A percentile compares a stretch with the other conserved stretches of the same genome.
Evolutionary conservation across 75 land plant genomes (phyloP).

Genomic region (Pinus tabuliformis): DNA sequence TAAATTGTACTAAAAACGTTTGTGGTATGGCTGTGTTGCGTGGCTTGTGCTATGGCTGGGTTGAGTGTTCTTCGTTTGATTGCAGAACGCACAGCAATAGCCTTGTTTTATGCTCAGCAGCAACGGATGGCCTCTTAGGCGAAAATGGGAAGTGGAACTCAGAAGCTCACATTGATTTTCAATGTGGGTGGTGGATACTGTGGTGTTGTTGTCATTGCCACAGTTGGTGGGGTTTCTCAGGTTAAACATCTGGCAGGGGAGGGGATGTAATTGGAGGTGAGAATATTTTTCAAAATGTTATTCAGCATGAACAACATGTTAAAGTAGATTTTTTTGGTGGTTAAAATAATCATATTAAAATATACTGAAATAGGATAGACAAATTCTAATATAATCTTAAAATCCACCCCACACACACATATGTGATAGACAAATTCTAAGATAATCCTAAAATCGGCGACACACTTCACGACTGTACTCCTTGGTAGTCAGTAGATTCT

Average conservation of each 20-base stretch:
- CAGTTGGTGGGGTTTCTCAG: constrained; percentile 74
- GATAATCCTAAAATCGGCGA: too few species aligned
- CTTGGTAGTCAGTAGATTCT: too few species aligned
- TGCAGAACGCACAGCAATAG: constrained; percentile 76
- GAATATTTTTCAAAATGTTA: constrained; percentile 61
- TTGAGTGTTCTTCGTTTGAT: constrained; percentile 56
- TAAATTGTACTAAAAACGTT: too few species aligned
- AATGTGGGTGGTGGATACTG: constrained; percentile 78
- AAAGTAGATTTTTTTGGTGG: too few species aligned
- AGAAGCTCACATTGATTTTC: constrained; percentile 57
- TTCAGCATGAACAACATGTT: constrained; percentile 18
- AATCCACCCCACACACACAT: too few species aligned
- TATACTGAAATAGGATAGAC: too few species aligned
- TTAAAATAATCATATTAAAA: too few species aligned
- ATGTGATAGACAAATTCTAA: too few species aligned
- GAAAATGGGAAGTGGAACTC: constrained; percentile 46
- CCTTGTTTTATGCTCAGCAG: constrained; percentile 67
- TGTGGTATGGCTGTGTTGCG: too few species aligned
- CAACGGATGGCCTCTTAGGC: constrained; percentile 36
- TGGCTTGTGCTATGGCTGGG: constrained; percentile 78
- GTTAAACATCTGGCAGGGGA: constrained; percentile 48
- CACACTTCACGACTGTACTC: too few species aligned
- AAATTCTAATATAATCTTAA: too few species aligned
- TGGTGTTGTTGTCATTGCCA: constrained; percentile 62
- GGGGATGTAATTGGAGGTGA: constrained; percentile 65